A percentile compares a stretch with the other conserved stretches of the same genome.
Evolutionary conservation across 331 rosid species (phyloP).

Genomic region (Quercus lobata): DNA sequence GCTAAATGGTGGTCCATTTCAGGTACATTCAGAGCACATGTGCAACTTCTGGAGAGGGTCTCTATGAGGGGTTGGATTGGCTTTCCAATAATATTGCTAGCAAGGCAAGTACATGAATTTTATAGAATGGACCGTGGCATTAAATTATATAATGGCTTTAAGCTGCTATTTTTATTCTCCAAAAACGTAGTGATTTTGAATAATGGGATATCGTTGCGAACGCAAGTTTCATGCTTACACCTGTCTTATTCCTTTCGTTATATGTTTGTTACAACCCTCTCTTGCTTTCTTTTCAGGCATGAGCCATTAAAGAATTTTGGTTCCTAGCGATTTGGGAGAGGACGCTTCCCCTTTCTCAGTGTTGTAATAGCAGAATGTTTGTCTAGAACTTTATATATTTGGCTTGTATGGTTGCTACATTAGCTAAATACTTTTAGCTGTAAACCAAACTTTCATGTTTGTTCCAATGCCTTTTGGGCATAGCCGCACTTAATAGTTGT

Average conservation of each 20-base stretch:
- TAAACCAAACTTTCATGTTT: conserved; percentile 25
- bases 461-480: conserved; percentile 14
- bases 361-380: conserved; percentile 52
- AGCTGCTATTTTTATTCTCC: background rate
- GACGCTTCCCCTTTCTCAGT: conserved; percentile 36
- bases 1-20: conserved; percentile 29
- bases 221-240: background rate
- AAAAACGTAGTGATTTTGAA: background rate
- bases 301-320: conserved; percentile 36
- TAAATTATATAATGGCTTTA: background rate
- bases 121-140: conserved; percentile 13
- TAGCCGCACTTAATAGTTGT: conserved; percentile 8
- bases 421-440: conserved; percentile 56
- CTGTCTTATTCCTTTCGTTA: background rate
- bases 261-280: conserved; percentile 4
- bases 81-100: conserved; percentile 94
- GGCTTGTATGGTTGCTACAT: conserved; percentile 52
- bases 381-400: conserved; percentile 34
- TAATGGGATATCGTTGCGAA: background rate
- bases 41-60: conserved; percentile 99
- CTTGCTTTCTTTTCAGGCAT: conserved; percentile 46
- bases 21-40: conserved; percentile 99
- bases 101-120: conserved; percentile 55
- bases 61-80: conserved; percentile 95
- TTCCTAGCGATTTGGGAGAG: conserved; percentile 38